These are phyloP conservation scores for Bruguiera gymnorhiza DNA, from an alignment of 345 rosid genomes.

Conservation along the genomic window DNA sequence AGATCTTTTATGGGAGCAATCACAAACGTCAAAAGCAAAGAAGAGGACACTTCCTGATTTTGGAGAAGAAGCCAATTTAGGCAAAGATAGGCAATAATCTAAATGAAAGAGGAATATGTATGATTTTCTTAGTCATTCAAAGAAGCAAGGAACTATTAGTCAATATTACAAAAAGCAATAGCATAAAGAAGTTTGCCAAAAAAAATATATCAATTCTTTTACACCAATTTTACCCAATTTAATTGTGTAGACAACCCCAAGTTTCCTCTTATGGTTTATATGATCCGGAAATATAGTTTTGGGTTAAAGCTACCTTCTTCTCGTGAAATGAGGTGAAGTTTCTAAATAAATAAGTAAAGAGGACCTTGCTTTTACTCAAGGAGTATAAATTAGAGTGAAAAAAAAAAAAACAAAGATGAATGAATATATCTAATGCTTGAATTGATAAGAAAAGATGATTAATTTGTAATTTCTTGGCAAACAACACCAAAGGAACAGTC, in stretches of 20 bases:
- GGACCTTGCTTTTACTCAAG: neutral
- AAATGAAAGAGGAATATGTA: too few species aligned
- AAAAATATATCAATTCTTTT: neutral
- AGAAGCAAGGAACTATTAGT: neutral
- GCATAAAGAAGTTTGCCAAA: neutral
- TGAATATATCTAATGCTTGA: conserved; percentile 2
- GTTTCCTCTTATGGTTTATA: neutral
- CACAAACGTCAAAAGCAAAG: too few species aligned
- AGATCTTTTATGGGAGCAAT: too few species aligned
- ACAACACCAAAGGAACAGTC: neutral
- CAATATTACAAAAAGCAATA: neutral
- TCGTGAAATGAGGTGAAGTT: neutral
- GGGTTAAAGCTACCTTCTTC: neutral
- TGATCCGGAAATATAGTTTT: neutral
- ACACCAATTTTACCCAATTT: neutral
- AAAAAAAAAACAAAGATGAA: neutral
- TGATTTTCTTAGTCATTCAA: too few species aligned
- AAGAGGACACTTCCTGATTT: too few species aligned
- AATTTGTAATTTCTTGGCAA: conserved; percentile 5
- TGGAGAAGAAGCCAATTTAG: too few species aligned
- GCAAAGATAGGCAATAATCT: too few species aligned
- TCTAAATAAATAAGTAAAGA: neutral
- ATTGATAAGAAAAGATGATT: neutral
- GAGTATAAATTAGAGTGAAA: neutral
- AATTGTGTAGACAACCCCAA: neutral